Base-by-base conservation (phyloP, 495 filamentous ascomycete genomes). In the Penicillium cosmopolitanum region DNA sequence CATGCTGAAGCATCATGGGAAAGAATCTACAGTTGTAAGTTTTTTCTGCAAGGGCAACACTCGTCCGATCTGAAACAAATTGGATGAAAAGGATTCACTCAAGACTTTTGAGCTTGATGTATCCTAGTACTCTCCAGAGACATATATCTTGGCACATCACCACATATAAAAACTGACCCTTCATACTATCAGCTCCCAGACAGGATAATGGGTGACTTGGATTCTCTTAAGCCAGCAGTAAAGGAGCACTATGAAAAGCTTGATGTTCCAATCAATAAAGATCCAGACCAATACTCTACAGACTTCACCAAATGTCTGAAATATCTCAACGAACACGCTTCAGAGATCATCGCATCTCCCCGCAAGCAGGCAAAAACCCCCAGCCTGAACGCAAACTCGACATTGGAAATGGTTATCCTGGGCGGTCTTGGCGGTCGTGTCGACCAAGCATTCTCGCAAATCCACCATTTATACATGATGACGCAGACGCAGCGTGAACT, bases 341-440 rank as follows among this genome's bases (percentile, higher is more conserved):
- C 56, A 40, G 66, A 71, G 15, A 73, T 77, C 43, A 55, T 76
- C 18, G 47, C 67, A 6, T 63, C 58, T 25, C 56, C 66, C 13
- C 66, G 57, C 12, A 42, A 31, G 28, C 28, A 31, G 28, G 28
- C 28, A 9, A 9, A 31, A 53, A 34, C 56, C 13, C 21, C 21
- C 21, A 3, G 3, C 23, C 3, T 23, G 3, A n/a, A 40, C 50
- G 58, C 28, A 31, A 9, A 31, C 28, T 31, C 28, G 28, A 28
- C 50, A 11, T 62, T 84, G 15, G 73, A 83, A 28, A 78, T 95
- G 50, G 77, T 95, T 33, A 84, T 89, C 28, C 69, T 94, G n/a
- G 94, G 94, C 21, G 88, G 92, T 15, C 81, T 98, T 1, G 91
- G 89, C 19, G 96, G 96, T 3, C 85, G 95, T 28, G 90, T 96